A percentile compares a stretch with the other conserved stretches of the same genome.
Conservation (phyloP, 2,329 filamentous ascomycete genomes). For the Aaosphaeria pasadenensis region DNA sequence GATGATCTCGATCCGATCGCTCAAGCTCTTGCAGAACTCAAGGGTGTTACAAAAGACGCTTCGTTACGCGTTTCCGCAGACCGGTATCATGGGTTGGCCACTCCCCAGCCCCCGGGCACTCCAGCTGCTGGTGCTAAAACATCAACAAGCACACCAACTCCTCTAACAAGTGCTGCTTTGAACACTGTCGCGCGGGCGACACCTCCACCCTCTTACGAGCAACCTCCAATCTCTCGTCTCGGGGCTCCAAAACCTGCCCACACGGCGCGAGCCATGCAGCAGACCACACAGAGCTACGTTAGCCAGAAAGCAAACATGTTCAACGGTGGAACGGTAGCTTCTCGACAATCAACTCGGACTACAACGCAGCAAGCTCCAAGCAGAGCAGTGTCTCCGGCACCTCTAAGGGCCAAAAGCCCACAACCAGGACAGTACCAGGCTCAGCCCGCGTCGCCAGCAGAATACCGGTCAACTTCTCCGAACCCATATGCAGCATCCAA, state of each 20-base stretch:
- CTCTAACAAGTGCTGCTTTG: conserved; percentile 43
- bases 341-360: conserved; percentile 59
- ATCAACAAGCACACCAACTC: conserved; percentile 42
- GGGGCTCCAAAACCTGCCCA: conserved; percentile 89
- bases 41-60: conserved; percentile 79
- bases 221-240: conserved; percentile 68
- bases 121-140: conserved; percentile 38
- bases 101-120: conserved; percentile 59
- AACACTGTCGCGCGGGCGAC: conserved; percentile 66
- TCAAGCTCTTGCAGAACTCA: conserved; percentile 85
- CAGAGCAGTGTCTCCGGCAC: conserved; percentile 63
- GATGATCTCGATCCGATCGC: conserved; percentile 82
- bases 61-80: conserved; percentile 89
- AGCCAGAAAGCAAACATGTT: conserved; percentile 82
- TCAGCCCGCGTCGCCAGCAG: conserved; percentile 9
- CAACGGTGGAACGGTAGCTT: conserved; percentile 38
- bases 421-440: conserved; percentile 52
- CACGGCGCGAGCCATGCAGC: conserved; percentile 92
- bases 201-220: conserved; percentile 84
- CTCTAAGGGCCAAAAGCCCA: conserved; percentile 57
- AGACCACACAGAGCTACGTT: conserved; percentile 85
- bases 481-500: conserved; percentile 56
- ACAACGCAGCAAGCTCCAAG: conserved; percentile 42
- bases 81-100: conserved; percentile 88
- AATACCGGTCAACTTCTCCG: conserved; percentile 47